Conservation (phyloP, 345 rosid species). For the Limnanthes douglasii region DNA sequence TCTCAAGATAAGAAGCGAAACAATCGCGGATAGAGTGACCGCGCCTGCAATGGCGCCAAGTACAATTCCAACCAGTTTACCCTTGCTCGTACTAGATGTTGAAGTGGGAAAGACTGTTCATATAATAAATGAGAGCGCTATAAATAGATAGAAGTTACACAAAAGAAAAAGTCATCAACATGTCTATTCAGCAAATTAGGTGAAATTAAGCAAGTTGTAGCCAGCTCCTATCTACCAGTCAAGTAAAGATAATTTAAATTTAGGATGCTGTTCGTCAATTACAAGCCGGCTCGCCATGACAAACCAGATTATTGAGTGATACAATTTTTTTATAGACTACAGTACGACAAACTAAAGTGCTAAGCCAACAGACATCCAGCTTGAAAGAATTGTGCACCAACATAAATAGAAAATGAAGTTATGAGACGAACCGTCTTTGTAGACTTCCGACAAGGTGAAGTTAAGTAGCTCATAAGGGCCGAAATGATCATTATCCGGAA, state of each 20-base stretch:
- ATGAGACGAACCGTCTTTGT: constrained; percentile 44
- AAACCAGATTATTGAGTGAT: too few relatives aligned
- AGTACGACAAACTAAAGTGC: too few relatives aligned
- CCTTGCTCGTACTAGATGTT: constrained; percentile 36
- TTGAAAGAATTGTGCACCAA: not conserved
- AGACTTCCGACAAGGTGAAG: constrained; percentile 44
- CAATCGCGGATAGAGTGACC: constrained; percentile 46
- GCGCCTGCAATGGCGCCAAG: constrained; percentile 62
- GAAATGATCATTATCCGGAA: constrained; percentile 46
- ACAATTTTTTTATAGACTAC: too few relatives aligned
- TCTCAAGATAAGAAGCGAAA: constrained; percentile 50
- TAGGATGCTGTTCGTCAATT: too few relatives aligned
- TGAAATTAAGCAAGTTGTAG: too few relatives aligned
- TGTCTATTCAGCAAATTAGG: too few relatives aligned
- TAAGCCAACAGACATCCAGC: too few relatives aligned
- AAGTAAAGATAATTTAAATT: too few relatives aligned
- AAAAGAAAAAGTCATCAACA: too few relatives aligned
- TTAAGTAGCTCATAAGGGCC: constrained; percentile 88
- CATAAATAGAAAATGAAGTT: constrained; percentile 6
- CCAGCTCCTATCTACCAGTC: too few relatives aligned
- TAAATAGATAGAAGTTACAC: too few relatives aligned
- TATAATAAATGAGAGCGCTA: constrained; percentile 5
- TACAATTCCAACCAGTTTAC: constrained; percentile 48
- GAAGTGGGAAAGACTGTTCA: constrained; percentile 21
- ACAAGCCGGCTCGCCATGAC: too few relatives aligned